Evolutionary conservation across 371 early-diverging fungal genomes (phyloP).

Genomic region (Apophysomyces trapeziformis): DNA sequence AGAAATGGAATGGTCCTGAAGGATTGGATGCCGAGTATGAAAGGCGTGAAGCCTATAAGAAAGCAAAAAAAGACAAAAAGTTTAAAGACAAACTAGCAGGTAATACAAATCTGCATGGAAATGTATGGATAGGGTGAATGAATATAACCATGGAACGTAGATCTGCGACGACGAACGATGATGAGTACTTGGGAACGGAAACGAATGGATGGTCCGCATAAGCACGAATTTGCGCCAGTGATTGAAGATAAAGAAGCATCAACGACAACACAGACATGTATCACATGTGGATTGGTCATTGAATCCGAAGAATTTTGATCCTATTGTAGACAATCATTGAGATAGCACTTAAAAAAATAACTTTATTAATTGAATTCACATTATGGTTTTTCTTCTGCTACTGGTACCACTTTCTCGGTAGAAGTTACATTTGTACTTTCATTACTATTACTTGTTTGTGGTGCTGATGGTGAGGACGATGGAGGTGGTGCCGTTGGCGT

Average conservation of each 20-base stretch:
- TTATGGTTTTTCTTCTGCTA: background rate
- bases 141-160: slow-evolving; percentile 31
- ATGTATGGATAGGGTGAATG: background rate
- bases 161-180: slow-evolving; percentile 83
- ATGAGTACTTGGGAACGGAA: slow-evolving; percentile 78
- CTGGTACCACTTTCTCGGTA: background rate
- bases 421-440: no score
- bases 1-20: slow-evolving; percentile 92
- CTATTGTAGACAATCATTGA: background rate
- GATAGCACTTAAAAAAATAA: background rate
- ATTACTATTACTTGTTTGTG: no score
- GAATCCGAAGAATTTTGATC: slow-evolving; percentile 75
- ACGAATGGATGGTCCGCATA: slow-evolving; percentile 68
- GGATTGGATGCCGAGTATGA: slow-evolving; percentile 91
- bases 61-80: slow-evolving; percentile 80
- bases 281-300: slow-evolving; percentile 70
- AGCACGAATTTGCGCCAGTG: slow-evolving; percentile 70
- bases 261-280: slow-evolving; percentile 62
- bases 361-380: background rate
- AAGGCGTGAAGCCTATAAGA: slow-evolving; percentile 80
- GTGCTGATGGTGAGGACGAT: no score
- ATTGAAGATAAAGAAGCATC: slow-evolving; percentile 53
- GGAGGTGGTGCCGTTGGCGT: no score
- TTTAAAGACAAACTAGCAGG: slow-evolving; percentile 78
- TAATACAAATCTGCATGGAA: slow-evolving; percentile 12